A percentile compares a stretch with the other conserved stretches of the same genome.
Conservation (phyloP, 2,329 filamentous ascomycete genomes). For the Sporothrix luriei region DNA sequence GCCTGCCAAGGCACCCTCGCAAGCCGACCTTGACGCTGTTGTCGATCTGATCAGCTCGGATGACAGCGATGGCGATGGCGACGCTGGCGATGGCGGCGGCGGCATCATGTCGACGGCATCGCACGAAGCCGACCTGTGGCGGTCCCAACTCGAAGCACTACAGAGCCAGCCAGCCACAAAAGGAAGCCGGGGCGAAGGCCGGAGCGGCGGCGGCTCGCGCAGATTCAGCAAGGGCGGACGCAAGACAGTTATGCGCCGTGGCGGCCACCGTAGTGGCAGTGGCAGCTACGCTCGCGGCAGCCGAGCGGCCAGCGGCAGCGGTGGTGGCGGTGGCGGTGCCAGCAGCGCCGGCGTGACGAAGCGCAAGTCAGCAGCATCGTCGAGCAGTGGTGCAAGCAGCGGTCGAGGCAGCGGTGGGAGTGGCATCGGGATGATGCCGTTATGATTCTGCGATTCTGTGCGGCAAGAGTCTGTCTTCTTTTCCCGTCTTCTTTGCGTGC, state of each 20-base stretch:
- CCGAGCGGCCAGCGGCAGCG: constrained; percentile 33
- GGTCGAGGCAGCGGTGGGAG: constrained; percentile 25
- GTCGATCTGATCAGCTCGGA: constrained; percentile 57
- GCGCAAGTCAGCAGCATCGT: constrained; percentile 20
- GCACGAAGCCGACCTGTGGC: constrained; percentile 40
- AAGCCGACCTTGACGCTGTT: constrained; percentile 45
- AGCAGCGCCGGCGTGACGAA: constrained; percentile 31
- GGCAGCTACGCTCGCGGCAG: constrained; percentile 26
- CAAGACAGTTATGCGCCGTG: constrained; percentile 31
- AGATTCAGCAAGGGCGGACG: constrained; percentile 30
- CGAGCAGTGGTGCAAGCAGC: not conserved
- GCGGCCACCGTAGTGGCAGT: constrained; percentile 32
- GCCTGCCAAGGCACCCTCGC: constrained; percentile 26
- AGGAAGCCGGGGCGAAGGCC: constrained; percentile 30
- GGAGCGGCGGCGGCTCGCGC: constrained; percentile 33
- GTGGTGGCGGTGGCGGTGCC: constrained; percentile 35
- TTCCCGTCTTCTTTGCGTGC: not conserved
- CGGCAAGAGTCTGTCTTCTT: not conserved
- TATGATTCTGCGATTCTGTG: constrained; percentile 30
- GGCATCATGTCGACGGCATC: not conserved
- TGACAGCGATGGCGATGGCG: constrained; percentile 27
- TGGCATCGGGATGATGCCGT: constrained; percentile 38
- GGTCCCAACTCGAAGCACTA: constrained; percentile 40
- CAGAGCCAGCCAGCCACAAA: constrained; percentile 33
- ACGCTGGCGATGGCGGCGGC: not conserved